These are phyloP conservation scores for Globisporangium splendens DNA, from an alignment of 352 stramenopile genomes.

Conservation along the genomic window DNA sequence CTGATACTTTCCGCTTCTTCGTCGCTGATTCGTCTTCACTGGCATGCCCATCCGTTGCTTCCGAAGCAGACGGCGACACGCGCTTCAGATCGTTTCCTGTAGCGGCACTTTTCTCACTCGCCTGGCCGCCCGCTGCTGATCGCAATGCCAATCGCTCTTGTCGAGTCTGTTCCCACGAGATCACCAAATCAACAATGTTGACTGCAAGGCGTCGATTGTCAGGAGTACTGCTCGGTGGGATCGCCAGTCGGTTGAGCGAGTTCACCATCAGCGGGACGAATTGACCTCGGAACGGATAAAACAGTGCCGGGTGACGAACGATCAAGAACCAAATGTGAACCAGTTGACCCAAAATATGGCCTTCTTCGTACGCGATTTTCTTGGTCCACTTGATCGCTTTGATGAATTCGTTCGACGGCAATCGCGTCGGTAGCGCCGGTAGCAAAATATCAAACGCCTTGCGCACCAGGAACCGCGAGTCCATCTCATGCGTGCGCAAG, in stretches of 20 bases:
- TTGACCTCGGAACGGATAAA: conserved; percentile 88
- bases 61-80: background rate
- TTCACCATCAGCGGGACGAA: conserved; percentile 97
- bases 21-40: conserved; percentile 8
- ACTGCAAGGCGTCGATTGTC: conserved; percentile 94
- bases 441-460: conserved; percentile 95
- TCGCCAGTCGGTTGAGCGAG: conserved; percentile 93
- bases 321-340: conserved; percentile 98
- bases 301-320: conserved; percentile 92
- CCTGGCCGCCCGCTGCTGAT: background rate
- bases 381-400: conserved; percentile 97
- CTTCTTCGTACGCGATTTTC: conserved; percentile 98
- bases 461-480: conserved; percentile 93
- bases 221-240: conserved; percentile 89
- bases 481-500: conserved; percentile 92
- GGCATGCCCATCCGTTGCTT: background rate
- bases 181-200: conserved; percentile 94
- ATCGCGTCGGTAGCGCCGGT: conserved; percentile 84
- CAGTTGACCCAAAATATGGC: conserved; percentile 92
- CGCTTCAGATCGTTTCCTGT: conserved; percentile 18
- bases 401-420: conserved; percentile 93
- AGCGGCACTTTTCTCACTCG: background rate
- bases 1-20: conserved; percentile 50
- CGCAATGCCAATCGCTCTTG: conserved; percentile 53
- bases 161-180: conserved; percentile 93